Evolutionary conservation across 257 asterid species (phyloP), one percentile per base, ranked within the genome.

Genomic region (Penstemon newberryi): DNA sequence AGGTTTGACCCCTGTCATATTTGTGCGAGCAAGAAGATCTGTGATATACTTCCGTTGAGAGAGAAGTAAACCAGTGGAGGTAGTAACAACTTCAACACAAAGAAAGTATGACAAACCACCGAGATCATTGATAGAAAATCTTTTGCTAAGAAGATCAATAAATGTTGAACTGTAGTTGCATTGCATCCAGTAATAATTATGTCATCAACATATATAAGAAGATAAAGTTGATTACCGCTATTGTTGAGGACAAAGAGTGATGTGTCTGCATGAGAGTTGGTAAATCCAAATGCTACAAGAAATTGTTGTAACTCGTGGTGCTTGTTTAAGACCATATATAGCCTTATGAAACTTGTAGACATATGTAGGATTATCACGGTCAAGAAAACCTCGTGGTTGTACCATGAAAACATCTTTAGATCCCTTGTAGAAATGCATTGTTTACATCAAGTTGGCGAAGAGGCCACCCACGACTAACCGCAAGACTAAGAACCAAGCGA

Each of bases 311-410:
- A 19, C 57, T 63, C 69, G 50, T 12, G 45, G 69, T 8, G 38
- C 56, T 5, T 15, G 18, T 15, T 15, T 15, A 15, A 15, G 18
- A 15, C 18, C 18, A 15, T 15, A 15, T 15, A 15, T 15, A 15
- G 18, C 18, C 18, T 15, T 15, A 15, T 15, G 18, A 0, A 15
- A 15, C 18, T 15, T 15, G 18, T 15, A 15, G 13, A 10, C 44
- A 33, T 56, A 33, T 19, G 62, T 36, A 7, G 62, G 42, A 25
- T 36, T 36, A 56, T 56, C 43, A 56, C 13, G 38, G 6, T 56
- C 62, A 56, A 36, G 12, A 38, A 56, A 56, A 8, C n/a, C 62
- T 56, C 1, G 62, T 56, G 62, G 62, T 19, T 56, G 13, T 6
- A 4, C 62, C 44, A 56, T 36, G 40, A 56, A 56, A 19, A 56